Evolutionary conservation across 495 filamentous ascomycete genomes (phyloP).

Genomic region (Stereocaulon alpinum): DNA sequence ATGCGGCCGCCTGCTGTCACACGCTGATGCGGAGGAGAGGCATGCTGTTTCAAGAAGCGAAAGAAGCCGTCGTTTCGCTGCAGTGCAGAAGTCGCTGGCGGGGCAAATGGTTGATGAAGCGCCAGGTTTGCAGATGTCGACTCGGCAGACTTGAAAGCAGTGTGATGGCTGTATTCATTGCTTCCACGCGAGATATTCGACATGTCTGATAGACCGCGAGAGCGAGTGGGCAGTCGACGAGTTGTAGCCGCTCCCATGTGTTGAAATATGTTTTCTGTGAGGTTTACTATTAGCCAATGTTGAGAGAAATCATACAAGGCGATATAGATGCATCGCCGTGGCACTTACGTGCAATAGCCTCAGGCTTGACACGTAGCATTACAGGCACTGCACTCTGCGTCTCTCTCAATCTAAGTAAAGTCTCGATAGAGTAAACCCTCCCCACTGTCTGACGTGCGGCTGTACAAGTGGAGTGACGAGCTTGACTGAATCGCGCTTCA

Average conservation of each 20-base stretch:
- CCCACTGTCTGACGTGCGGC: not conserved
- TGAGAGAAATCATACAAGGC: not conserved
- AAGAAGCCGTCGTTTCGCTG: constrained; percentile 35
- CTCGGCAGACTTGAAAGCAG: not conserved
- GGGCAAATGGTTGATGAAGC: constrained; percentile 21
- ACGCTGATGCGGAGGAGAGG: constrained; percentile 48
- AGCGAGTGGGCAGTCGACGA: not conserved
- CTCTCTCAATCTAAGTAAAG: constrained; percentile 11
- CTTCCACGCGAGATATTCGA: constrained; percentile 10
- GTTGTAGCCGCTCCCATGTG: constrained; percentile 14
- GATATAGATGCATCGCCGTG: too few species aligned
- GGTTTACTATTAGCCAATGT: not conserved
- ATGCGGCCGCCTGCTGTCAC: constrained; percentile 58
- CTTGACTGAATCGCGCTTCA: not conserved
- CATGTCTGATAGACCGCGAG: constrained; percentile 12
- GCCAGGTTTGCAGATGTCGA: not conserved
- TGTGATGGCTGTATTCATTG: not conserved
- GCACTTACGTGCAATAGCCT: constrained; percentile 16
- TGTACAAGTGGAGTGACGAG: not conserved
- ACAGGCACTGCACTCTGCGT: constrained; percentile 14
- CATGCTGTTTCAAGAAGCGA: constrained; percentile 47
- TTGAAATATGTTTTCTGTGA: constrained; percentile 17
- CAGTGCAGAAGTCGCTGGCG: constrained; percentile 20
- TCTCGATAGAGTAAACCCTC: constrained; percentile 12
- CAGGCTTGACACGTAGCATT: constrained; percentile 17